Percentiles rank a stretch among this genome's conserved stretches.
Evolutionary conservation across 768 basidiomycete genomes (phyloP).

Genomic region (Russula compacta): DNA sequence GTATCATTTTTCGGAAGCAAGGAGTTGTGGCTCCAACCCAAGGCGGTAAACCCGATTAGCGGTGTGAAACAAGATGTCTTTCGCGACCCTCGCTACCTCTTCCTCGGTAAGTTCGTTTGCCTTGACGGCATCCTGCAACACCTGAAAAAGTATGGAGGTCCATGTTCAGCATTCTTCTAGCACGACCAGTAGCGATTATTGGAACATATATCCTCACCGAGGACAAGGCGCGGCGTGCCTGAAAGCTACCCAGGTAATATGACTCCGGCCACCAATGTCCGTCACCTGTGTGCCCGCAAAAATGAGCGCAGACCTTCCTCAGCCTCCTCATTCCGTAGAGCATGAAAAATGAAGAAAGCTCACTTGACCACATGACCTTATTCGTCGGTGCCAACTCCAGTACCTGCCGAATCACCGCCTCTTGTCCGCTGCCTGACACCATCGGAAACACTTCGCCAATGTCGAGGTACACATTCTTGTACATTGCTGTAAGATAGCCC

Average conservation of each 20-base stretch:
- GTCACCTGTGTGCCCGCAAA: conserved; percentile 34
- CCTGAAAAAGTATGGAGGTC: conserved; percentile 29
- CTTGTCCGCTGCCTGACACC: conserved; percentile 55
- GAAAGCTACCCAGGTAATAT: conserved; percentile 57
- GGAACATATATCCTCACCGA: conserved; percentile 31
- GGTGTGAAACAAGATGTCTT: conserved; percentile 56
- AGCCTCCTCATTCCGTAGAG: background rate
- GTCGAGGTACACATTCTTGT: conserved; percentile 68
- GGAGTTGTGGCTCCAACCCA: conserved; percentile 30
- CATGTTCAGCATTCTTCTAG: background rate
- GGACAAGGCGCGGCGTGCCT: conserved; percentile 54
- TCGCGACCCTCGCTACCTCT: conserved; percentile 45
- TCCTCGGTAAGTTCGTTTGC: conserved; percentile 42
- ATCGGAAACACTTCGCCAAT: conserved; percentile 64
- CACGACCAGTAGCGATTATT: background rate
- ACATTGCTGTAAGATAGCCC: conserved; percentile 64
- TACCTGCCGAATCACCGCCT: conserved; percentile 47
- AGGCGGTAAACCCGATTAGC: conserved; percentile 57
- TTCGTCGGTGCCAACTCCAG: conserved; percentile 67
- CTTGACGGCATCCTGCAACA: conserved; percentile 43
- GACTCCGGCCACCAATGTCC: conserved; percentile 72
- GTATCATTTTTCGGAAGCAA: background rate
- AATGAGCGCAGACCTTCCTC: background rate
- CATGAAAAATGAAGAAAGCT: conserved; percentile 19
- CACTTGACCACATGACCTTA: conserved; percentile 78